A percentile compares a stretch with the other conserved stretches of the same genome.
phyloP scores from a whole-genome alignment of 176 grass and related monocot species.

The Areca catechu region DNA sequence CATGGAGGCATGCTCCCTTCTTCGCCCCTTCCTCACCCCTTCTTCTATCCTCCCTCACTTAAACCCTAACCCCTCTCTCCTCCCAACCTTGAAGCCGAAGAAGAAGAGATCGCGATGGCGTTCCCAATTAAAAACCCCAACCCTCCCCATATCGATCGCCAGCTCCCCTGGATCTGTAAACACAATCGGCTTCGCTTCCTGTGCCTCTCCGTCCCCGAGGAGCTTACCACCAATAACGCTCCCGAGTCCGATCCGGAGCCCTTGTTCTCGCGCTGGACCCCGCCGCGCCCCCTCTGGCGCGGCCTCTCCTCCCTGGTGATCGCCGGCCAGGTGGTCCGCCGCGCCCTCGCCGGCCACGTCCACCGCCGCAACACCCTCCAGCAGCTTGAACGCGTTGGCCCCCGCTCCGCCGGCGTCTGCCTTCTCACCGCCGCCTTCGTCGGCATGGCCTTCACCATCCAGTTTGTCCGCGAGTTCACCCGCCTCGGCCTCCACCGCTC shows the following conservation, averaged over 20 bases:
- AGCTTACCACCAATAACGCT: slow-evolving; percentile 29
- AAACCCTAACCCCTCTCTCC: slow-evolving; percentile 11
- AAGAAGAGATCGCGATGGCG: no score
- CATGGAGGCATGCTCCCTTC: slow-evolving; percentile 13
- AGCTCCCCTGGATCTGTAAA: background rate
- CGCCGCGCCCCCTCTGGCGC: slow-evolving; percentile 72
- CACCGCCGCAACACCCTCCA: slow-evolving; percentile 88
- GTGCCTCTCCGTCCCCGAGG: slow-evolving; percentile 14
- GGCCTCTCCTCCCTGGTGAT: slow-evolving; percentile 79
- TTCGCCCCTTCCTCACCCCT: slow-evolving; percentile 23
- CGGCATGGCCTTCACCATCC: slow-evolving; percentile 99
- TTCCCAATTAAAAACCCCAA: no score
- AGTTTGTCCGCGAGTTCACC: slow-evolving; percentile 99
- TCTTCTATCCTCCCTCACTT: slow-evolving; percentile 18
- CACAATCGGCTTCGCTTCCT: slow-evolving; percentile 19
- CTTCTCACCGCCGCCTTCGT: slow-evolving; percentile 90
- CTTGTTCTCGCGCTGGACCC: slow-evolving; percentile 43
- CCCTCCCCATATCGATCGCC: no score
- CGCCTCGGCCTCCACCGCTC: slow-evolving; percentile 93
- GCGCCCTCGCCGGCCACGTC: slow-evolving; percentile 52
- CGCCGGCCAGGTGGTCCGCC: slow-evolving; percentile 71
- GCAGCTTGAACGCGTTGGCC: slow-evolving; percentile 74
- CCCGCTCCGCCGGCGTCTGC: slow-evolving; percentile 70
- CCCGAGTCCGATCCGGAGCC: slow-evolving; percentile 8
- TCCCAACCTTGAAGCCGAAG: slow-evolving; percentile 1